A percentile compares a stretch with the other conserved stretches of the same genome.
These are phyloP conservation scores for Lepidium sativum DNA, from an alignment of 345 rosid species.

Conservation along the genomic window DNA sequence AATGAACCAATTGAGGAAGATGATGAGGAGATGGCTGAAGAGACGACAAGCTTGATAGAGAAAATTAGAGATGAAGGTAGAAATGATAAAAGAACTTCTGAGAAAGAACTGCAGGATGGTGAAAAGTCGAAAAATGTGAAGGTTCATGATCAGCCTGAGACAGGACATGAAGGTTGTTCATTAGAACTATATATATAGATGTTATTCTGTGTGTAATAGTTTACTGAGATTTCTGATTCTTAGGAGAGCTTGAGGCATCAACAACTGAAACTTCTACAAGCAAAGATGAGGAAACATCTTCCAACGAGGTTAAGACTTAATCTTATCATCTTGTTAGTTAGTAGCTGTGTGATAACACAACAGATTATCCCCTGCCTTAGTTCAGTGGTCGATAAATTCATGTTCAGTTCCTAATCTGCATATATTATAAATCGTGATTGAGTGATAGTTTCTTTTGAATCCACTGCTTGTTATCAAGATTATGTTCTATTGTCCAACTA, in stretches of 20 bases:
- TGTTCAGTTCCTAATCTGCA: neutral
- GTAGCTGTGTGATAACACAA: neutral
- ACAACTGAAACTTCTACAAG: neutral
- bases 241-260: slow-evolving; percentile 7
- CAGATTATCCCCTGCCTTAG: slow-evolving; percentile 1
- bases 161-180: slow-evolving; percentile 15
- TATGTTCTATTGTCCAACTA: neutral
- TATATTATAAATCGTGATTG: neutral
- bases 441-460: neutral
- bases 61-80: slow-evolving; percentile 37
- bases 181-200: neutral
- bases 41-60: slow-evolving; percentile 39
- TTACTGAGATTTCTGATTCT: neutral
- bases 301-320: slow-evolving; percentile 21
- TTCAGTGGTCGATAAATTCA: neutral
- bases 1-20: slow-evolving; percentile 1
- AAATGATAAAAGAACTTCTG: slow-evolving; percentile 1
- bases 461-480: neutral
- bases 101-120: neutral
- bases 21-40: slow-evolving; percentile 30
- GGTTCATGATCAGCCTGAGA: slow-evolving; percentile 8
- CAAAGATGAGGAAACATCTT: slow-evolving; percentile 17
- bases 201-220: neutral
- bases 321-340: neutral
- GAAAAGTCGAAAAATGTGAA: slow-evolving; percentile 2